phyloP scores from a whole-genome alignment of 208 protist species.

The Leishmania turanica region DNA sequence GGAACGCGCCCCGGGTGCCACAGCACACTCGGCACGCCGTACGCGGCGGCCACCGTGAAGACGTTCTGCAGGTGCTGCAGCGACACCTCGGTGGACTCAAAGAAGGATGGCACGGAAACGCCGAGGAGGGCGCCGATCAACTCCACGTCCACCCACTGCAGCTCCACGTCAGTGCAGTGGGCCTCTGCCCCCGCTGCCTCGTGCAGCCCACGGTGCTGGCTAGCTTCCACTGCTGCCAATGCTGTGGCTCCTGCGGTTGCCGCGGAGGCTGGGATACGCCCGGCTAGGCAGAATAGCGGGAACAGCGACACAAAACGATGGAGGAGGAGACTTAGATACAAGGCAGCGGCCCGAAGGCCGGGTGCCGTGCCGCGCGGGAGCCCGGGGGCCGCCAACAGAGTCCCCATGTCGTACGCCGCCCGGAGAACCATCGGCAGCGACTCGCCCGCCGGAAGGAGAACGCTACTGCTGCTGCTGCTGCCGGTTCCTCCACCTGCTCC shows the following conservation, averaged over 20 bases:
- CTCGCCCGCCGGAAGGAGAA: conserved; percentile 48
- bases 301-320: conserved; percentile 74
- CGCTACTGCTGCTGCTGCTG: conserved; percentile 18
- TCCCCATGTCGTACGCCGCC: conserved; percentile 63
- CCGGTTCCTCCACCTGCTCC: not conserved
- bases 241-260: not conserved
- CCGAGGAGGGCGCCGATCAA: conserved; percentile 58
- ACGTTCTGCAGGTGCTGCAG: conserved; percentile 77
- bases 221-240: not conserved
- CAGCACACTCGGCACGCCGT: conserved; percentile 66
- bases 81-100: conserved; percentile 54
- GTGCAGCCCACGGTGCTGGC: not conserved
- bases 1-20: conserved; percentile 67
- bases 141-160: conserved; percentile 88
- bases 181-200: not conserved
- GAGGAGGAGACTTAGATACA: conserved; percentile 75
- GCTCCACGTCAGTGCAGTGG: conserved; percentile 26
- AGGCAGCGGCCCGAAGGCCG: conserved; percentile 43
- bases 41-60: conserved; percentile 54
- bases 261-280: not conserved
- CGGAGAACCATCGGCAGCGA: conserved; percentile 63
- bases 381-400: conserved; percentile 45
- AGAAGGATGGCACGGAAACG: conserved; percentile 70
- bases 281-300: conserved; percentile 57
- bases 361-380: conserved; percentile 29